Base-by-base conservation (phyloP, 108 stramenopile species). In the Stephanodiscus triporus region DNA sequence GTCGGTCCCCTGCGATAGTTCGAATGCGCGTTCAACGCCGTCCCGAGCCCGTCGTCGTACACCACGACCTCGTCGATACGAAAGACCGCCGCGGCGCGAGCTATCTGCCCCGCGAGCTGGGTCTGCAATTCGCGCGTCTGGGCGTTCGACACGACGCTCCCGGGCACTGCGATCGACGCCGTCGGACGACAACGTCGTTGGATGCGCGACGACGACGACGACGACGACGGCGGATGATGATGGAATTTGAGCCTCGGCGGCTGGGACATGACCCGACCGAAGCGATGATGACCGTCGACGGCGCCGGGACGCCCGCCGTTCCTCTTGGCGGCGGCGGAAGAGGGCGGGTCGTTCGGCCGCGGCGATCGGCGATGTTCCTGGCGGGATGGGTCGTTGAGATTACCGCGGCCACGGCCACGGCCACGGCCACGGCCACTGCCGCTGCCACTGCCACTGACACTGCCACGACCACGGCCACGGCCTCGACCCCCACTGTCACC, bases 11-110 rank as follows among this genome's bases (percentile, higher is more conserved):
- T n/a, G 43, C 56, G 22, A 59, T 80, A 57, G 69, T 75, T 75
- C 11, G 78, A 81, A 3, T 61, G 16, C 58, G 71, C 84, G 70
- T 63, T 78, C 68, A 64, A 75, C 43, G 42, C 63, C 14, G 56
- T 56, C 4, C 74, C 85, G 9, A 89, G 66, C 49, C 89, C 90
- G 82, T 99, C 98, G 63, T 97, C 96, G 72, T 92, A 99, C 0
- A 99, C 96, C 32, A 99, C 82, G 66, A 99, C 87, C 85, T 99
- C 98, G 77, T 99, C 98, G 2, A 98, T 92, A 63, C 97, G 91
- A 70, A 95, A 99, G 53, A 99, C 91, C 1, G 95, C 91, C 2
- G 95, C 94, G 0, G 98, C 97, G 13, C 98, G 91, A 26, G 97
- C 97, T 60, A 99, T 97, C 70, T 96, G 92, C 9, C 97, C 97